These are phyloP conservation scores for Paramecium biaurelia DNA, from an alignment of 73 alveolate species.

Conservation along the genomic window DNA sequence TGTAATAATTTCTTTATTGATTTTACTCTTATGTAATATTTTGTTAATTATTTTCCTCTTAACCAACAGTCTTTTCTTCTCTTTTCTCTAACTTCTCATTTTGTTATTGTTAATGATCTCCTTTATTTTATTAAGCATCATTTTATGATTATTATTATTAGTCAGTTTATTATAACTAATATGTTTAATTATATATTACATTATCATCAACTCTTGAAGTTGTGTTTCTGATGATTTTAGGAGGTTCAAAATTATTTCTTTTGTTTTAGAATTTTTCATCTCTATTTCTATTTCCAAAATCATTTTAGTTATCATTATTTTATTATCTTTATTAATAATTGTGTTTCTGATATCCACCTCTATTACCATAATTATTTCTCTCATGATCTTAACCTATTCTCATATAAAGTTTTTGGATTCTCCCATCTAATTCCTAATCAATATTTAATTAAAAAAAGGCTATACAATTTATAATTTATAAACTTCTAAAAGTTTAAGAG, in stretches of 20 bases:
- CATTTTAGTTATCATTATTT: background rate
- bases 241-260: background rate
- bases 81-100: background rate
- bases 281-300: background rate
- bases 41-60: background rate
- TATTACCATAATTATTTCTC: background rate
- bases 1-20: background rate
- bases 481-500: background rate
- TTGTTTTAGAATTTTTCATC: background rate
- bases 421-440: background rate
- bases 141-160: background rate
- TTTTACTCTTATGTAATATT: background rate
- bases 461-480: background rate
- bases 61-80: background rate
- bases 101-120: background rate
- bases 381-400: conserved; percentile 1
- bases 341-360: background rate
- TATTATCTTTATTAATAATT: background rate
- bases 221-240: background rate
- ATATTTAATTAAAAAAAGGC: background rate
- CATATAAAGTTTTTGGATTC: background rate
- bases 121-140: background rate
- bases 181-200: background rate
- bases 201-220: background rate
- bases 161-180: background rate